Evolutionary conservation across 257 asterid species (phyloP), one percentile per base, ranked within the genome.

Genomic region (Petunia axillaris): DNA sequence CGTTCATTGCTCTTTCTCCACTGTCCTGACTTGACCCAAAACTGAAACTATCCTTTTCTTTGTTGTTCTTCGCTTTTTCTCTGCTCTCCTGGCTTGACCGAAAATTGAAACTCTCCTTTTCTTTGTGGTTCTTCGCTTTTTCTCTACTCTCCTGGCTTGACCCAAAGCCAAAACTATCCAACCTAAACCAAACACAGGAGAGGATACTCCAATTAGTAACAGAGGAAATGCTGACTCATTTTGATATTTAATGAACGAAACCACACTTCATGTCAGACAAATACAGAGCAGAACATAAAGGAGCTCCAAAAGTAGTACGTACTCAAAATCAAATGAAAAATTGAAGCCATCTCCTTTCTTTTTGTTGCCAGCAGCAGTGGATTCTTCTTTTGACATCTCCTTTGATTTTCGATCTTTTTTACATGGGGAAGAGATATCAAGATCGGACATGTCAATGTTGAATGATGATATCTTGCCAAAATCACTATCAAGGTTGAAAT

Each of bases 241-340:
- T 67, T 65, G 59, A 52, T 70, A 36, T 13, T 64, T 52, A 39
- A 16, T 50, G 46, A 73, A 50, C 44, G 10, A 44, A 73, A 35
- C 60, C 44, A 67, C 50, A 67, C 41, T 67, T 67, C 52, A 65
- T 25, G 8, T 15, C 75, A 48, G 60, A 73, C 1, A 50, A 73
- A 73, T 73, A 73, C 10, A 13, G 77, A 73, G 62, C 62, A 73
- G 11, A 50, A 6, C 35, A 50, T 77, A 52, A 79, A 64, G 60
- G 62, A 79, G 36, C 40, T 50, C 1, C 8, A 64, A 46, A 50
- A 6, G 71, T 38, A 14, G 54, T 64, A 84, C 98, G 84, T 87
- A 94, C 98, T 89, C 94, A 85, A 95, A 93, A 90, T 93, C 99
- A 88, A 95, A 92, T 73, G 88, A 79, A 80, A 93, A 92, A 67